Conservation (phyloP, 495 filamentous ascomycete species). For the Aspergillus carlsbadensis region DNA sequence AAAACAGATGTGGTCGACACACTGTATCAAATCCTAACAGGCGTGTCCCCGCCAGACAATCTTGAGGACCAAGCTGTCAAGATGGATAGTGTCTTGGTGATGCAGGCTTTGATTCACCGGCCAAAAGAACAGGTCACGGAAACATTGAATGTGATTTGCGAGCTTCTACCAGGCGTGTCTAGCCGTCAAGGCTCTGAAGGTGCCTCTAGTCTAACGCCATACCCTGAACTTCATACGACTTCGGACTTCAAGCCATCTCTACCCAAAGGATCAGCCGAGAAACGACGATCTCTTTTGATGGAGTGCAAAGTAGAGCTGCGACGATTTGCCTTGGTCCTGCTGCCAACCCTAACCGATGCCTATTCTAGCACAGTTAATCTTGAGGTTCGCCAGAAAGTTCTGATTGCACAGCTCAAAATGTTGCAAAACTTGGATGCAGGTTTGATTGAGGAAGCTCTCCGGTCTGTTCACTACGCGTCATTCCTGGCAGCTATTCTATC, state of each 20-base stretch:
- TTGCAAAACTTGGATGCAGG: conserved; percentile 85
- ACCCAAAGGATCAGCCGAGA: conserved; percentile 67
- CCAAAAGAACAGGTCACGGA: conserved; percentile 97
- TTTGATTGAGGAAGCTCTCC: conserved; percentile 83
- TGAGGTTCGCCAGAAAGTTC: conserved; percentile 94
- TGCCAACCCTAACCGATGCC: conserved; percentile 94
- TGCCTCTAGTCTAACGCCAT: conserved; percentile 54
- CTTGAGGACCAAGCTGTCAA: conserved; percentile 79
- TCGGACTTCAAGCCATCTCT: conserved; percentile 37
- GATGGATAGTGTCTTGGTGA: conserved; percentile 95
- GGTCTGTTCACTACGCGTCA: conserved; percentile 94
- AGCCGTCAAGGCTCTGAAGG: conserved; percentile 40
- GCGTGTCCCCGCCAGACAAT: conserved; percentile 84
- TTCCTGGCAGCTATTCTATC: conserved; percentile 94
- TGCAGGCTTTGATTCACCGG: conserved; percentile 96
- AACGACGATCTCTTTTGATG: conserved; percentile 72
- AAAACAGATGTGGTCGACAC: conserved; percentile 98
- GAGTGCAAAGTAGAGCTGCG: conserved; percentile 82
- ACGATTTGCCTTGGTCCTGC: conserved; percentile 90
- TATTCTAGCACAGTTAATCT: conserved; percentile 98
- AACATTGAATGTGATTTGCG: conserved; percentile 96
- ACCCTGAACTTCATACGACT: conserved; percentile 36
- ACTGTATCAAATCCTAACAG: conserved; percentile 95
- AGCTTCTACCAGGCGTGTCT: conserved; percentile 69
- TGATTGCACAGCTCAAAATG: conserved; percentile 96